Conservation (phyloP, 1,284 basidiomycete species). For the Apiotrichum sp. region DNA sequence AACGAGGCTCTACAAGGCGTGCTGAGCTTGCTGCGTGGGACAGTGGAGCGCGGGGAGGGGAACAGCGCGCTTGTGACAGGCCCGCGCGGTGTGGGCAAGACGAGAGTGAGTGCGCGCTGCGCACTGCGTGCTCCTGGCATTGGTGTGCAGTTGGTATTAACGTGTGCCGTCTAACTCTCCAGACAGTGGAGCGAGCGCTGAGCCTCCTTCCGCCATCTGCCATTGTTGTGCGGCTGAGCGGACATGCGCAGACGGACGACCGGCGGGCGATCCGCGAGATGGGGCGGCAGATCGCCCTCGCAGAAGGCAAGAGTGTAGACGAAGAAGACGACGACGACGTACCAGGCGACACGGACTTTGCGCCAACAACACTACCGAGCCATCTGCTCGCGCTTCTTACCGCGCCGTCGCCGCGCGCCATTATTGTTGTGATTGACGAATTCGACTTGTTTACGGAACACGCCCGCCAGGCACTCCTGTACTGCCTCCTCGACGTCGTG, state of each 20-base stretch:
- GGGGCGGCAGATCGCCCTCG: constrained; percentile 60
- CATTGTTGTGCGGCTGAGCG: constrained; percentile 75
- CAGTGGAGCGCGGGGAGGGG: constrained; percentile 71
- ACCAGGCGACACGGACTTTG: constrained; percentile 27
- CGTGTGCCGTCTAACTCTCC: background rate
- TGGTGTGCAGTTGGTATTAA: too few relatives aligned
- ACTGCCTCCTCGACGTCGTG: constrained; percentile 63
- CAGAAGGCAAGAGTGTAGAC: constrained; percentile 42
- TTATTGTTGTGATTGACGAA: constrained; percentile 75
- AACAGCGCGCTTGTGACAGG: constrained; percentile 83
- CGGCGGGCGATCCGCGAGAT: constrained; percentile 87
- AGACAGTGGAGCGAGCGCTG: constrained; percentile 39
- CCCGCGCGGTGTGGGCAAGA: constrained; percentile 76
- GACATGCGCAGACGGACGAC: constrained; percentile 75
- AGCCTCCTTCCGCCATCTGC: constrained; percentile 41
- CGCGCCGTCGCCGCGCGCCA: constrained; percentile 67
- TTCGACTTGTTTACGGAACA: constrained; percentile 88
- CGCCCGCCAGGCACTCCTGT: constrained; percentile 77
- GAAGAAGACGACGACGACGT: constrained; percentile 41
- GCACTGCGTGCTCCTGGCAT: too few relatives aligned
- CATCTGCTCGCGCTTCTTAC: constrained; percentile 76
- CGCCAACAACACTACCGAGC: constrained; percentile 57
- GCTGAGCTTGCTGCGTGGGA: constrained; percentile 61
- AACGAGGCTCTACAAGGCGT: constrained; percentile 49
- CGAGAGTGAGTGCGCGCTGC: constrained; percentile 54